phyloP scores from a whole-genome alignment of 352 stramenopile species.

The Phytophthora meadii region DNA sequence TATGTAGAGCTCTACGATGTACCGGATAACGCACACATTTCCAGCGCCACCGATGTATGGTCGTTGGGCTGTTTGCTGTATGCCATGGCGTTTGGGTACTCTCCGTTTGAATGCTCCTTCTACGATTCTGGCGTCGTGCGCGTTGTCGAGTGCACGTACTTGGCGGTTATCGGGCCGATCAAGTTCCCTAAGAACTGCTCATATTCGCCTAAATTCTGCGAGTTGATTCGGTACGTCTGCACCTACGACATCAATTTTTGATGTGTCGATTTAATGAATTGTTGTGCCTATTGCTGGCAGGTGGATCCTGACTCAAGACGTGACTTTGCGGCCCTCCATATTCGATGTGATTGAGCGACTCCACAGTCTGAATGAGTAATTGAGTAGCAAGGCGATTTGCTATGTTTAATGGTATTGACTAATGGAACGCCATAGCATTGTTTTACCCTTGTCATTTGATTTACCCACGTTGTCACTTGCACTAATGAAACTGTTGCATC shows the following conservation, averaged over 20 bases:
- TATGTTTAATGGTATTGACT: neutral
- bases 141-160: conserved; percentile 87
- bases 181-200: conserved; percentile 71
- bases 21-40: conserved; percentile 69
- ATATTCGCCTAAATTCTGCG: conserved; percentile 68
- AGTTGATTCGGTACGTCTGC: conserved; percentile 70
- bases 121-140: conserved; percentile 66
- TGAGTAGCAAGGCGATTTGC: neutral
- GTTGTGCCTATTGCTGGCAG: conserved; percentile 29
- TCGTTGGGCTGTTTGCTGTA: conserved; percentile 90
- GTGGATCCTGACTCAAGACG: conserved; percentile 77
- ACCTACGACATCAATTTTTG: neutral
- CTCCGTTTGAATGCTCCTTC: conserved; percentile 90
- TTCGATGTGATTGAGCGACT: conserved; percentile 76
- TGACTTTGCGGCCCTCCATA: conserved; percentile 53
- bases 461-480: too few species aligned
- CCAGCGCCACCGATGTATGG: conserved; percentile 87
- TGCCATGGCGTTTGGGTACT: conserved; percentile 91
- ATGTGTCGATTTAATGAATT: conserved; percentile 7
- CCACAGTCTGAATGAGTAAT: conserved; percentile 37
- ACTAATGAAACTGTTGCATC: too few species aligned
- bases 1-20: conserved; percentile 88
- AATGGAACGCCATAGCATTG: neutral
- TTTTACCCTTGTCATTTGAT: too few species aligned
- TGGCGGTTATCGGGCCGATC: conserved; percentile 85